These are phyloP conservation scores for Leishmania braziliensis DNA, from an alignment of 208 protist genomes.

Conservation along the genomic window DNA sequence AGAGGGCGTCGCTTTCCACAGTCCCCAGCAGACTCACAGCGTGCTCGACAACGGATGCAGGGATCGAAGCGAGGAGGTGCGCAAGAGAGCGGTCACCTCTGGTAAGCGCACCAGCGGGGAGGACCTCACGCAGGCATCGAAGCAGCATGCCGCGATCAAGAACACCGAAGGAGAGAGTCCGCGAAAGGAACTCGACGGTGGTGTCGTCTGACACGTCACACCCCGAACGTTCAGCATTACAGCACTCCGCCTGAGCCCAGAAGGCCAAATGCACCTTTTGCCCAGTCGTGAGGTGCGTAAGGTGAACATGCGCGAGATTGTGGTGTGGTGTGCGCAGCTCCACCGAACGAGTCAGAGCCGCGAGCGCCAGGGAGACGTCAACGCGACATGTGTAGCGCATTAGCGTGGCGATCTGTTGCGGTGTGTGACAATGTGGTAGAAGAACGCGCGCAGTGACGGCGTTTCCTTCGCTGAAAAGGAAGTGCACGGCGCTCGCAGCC, in stretches of 20 bases:
- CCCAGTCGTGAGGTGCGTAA: not conserved
- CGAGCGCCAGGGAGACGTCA: conserved; percentile 20
- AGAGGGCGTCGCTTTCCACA: conserved; percentile 23
- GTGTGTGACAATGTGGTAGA: conserved; percentile 42
- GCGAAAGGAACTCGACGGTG: not conserved
- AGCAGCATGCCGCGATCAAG: conserved; percentile 12
- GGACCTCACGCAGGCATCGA: conserved; percentile 17
- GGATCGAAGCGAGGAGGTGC: conserved; percentile 20
- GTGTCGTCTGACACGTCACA: not conserved
- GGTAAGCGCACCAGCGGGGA: conserved; percentile 13
- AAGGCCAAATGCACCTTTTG: not conserved
- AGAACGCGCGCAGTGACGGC: conserved; percentile 37
- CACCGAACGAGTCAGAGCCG: conserved; percentile 18
- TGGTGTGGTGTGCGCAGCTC: conserved; percentile 13
- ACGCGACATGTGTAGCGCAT: conserved; percentile 49
- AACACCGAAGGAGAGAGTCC: conserved; percentile 4
- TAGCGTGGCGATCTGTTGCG: conserved; percentile 36
- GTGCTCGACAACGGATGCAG: conserved; percentile 18
- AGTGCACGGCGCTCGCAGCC: conserved; percentile 41
- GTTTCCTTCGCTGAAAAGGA: conserved; percentile 40
- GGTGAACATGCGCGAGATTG: conserved; percentile 28
- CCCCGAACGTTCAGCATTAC: not conserved
- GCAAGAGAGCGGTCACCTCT: conserved; percentile 24
- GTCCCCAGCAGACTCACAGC: conserved; percentile 7
- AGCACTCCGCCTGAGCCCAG: conserved; percentile 6